Evolutionary conservation across 1,284 basidiomycete genomes (phyloP).

Genomic region (Ganoderma boninense): DNA sequence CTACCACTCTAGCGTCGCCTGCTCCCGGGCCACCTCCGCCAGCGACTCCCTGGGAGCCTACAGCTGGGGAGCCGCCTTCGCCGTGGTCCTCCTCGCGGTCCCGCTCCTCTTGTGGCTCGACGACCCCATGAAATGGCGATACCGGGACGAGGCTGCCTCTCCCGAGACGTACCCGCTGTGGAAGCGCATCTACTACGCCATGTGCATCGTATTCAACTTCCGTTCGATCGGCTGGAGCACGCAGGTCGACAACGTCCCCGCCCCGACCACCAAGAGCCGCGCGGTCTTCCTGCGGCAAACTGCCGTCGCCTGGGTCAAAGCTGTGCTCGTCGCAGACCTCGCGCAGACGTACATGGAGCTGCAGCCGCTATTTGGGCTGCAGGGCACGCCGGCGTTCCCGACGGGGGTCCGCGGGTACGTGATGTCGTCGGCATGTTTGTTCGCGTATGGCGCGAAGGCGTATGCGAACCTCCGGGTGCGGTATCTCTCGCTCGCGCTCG

Average conservation of each 20-base stretch:
- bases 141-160: background rate
- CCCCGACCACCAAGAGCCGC: too few relatives aligned
- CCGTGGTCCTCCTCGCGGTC: background rate
- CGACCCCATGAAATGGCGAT: background rate
- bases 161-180: background rate
- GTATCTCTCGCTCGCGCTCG: background rate
- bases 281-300: background rate
- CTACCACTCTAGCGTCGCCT: background rate
- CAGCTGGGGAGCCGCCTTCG: conserved; percentile 1
- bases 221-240: too few relatives aligned
- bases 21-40: background rate
- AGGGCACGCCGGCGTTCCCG: background rate
- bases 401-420: background rate
- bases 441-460: background rate
- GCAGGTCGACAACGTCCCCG: too few relatives aligned
- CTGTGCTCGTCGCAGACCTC: background rate
- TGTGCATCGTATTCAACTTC: background rate
- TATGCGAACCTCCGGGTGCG: background rate
- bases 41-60: background rate
- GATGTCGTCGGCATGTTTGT: background rate
- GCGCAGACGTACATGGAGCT: background rate
- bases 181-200: background rate
- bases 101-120: background rate
- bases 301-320: background rate
- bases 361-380: background rate